These are phyloP conservation scores for Fusarium mundagurra DNA, from an alignment of 2,329 filamentous ascomycete genomes.

Conservation along the genomic window DNA sequence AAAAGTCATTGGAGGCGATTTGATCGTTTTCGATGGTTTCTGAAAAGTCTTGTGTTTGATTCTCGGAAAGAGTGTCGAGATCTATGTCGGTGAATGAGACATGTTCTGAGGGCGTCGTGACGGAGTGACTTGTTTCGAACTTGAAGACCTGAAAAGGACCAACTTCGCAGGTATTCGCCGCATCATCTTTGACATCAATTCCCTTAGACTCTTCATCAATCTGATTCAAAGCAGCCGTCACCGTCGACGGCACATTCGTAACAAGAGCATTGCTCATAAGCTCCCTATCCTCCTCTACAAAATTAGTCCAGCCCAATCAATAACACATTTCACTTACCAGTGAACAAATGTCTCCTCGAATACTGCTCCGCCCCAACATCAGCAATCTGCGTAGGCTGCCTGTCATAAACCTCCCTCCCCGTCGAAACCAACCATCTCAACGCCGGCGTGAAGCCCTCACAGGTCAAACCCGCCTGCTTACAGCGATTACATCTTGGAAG, in stretches of 20 bases:
- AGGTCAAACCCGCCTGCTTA: constrained; percentile 20
- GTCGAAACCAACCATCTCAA: constrained; percentile 34
- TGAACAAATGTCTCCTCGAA: constrained; percentile 34
- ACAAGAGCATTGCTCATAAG: constrained; percentile 31
- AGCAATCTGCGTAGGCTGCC: constrained; percentile 13
- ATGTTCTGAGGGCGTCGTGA: constrained; percentile 9
- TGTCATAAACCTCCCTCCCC: constrained; percentile 29
- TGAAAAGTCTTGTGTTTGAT: background rate
- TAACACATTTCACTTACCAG: background rate
- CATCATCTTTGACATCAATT: background rate
- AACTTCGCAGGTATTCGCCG: background rate
- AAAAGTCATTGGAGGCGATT: background rate
- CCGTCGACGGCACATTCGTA: constrained; percentile 15
- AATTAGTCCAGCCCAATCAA: background rate
- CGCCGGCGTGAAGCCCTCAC: constrained; percentile 34
- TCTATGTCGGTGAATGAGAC: constrained; percentile 20
- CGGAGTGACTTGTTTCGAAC: constrained; percentile 7
- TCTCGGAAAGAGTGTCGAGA: constrained; percentile 12
- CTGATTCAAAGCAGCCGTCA: constrained; percentile 26
- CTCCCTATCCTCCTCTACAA: constrained; percentile 19
- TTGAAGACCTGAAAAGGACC: constrained; percentile 35
- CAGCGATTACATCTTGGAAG: constrained; percentile 31
- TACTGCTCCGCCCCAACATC: constrained; percentile 23
- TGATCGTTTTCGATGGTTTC: background rate
- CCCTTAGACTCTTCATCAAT: constrained; percentile 35